A percentile compares a stretch with the other conserved stretches of the same genome.
phyloP scores from a whole-genome alignment of 192 early-diverging fungal species.

The Coemansia sp. region DNA sequence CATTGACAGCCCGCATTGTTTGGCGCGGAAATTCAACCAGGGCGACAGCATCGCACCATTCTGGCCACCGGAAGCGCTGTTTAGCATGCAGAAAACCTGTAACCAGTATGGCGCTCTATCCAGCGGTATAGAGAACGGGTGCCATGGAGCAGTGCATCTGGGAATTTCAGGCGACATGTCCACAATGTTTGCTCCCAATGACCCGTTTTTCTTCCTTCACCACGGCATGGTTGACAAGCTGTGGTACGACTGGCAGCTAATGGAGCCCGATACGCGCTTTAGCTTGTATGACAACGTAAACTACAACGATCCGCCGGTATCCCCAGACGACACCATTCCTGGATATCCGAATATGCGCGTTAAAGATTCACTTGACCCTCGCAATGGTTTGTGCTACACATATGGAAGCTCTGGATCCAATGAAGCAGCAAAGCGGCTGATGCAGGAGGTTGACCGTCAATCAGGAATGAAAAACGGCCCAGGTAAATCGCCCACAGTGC shows the following conservation, averaged over 20 bases:
- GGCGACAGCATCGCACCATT: constrained; percentile 48
- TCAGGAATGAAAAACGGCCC: constrained; percentile 8
- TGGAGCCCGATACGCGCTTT: constrained; percentile 42
- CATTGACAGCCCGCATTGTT: constrained; percentile 39
- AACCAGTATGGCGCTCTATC: constrained; percentile 45
- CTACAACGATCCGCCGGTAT: constrained; percentile 29
- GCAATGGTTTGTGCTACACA: constrained; percentile 39
- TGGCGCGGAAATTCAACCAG: constrained; percentile 51
- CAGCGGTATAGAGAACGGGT: constrained; percentile 53
- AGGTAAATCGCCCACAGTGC: neutral
- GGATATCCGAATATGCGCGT: constrained; percentile 44
- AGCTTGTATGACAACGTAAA: constrained; percentile 48
- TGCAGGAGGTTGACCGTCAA: constrained; percentile 51
- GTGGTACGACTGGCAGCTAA: constrained; percentile 60
- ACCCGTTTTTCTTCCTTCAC: constrained; percentile 66
- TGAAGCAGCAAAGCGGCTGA: constrained; percentile 45
- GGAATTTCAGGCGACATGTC: constrained; percentile 56
- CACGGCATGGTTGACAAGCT: constrained; percentile 64
- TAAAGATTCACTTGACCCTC: constrained; percentile 42
- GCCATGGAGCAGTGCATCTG: constrained; percentile 54
- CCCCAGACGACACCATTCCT: constrained; percentile 35
- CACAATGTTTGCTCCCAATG: constrained; percentile 58
- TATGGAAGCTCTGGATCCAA: constrained; percentile 48
- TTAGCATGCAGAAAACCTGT: constrained; percentile 47
- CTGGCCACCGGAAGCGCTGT: constrained; percentile 52